A percentile compares a stretch with the other conserved stretches of the same genome.
Evolutionary conservation across 2,329 filamentous ascomycete genomes (phyloP).

Genomic region (Botrytis aclada): DNA sequence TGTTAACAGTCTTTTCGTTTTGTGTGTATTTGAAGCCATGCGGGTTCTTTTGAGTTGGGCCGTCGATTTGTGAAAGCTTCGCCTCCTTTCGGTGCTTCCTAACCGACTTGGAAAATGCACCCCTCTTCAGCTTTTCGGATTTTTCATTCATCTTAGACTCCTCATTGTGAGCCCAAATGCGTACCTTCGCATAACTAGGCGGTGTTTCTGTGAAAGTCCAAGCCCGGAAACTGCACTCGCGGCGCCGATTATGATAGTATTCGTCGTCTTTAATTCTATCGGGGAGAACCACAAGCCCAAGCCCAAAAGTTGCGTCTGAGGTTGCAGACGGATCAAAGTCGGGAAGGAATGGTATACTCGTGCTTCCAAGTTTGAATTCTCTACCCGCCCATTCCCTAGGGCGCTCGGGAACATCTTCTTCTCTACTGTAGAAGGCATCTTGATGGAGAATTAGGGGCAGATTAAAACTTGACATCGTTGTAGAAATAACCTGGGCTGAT

Average conservation of each 20-base stretch:
- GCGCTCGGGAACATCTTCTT: slow-evolving; percentile 75
- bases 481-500: slow-evolving; percentile 46
- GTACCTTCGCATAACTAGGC: slow-evolving; percentile 67
- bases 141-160: slow-evolving; percentile 38
- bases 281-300: slow-evolving; percentile 46
- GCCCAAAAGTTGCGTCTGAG: slow-evolving; percentile 54
- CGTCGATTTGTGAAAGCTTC: slow-evolving; percentile 79
- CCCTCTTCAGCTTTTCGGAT: slow-evolving; percentile 25
- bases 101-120: slow-evolving; percentile 13
- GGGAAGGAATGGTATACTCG: slow-evolving; percentile 74
- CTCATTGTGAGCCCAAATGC: slow-evolving; percentile 55
- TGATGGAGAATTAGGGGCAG: slow-evolving; percentile 74
- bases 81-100: slow-evolving; percentile 25
- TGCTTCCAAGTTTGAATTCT: slow-evolving; percentile 75
- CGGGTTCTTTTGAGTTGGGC: slow-evolving; percentile 76
- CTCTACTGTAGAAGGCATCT: slow-evolving; percentile 80
- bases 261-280: slow-evolving; percentile 53
- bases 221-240: slow-evolving; percentile 58
- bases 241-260: slow-evolving; percentile 50
- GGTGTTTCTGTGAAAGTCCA: slow-evolving; percentile 77
- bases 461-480: slow-evolving; percentile 55
- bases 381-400: slow-evolving; percentile 81
- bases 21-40: slow-evolving; percentile 86
- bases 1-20: slow-evolving; percentile 67
- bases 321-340: slow-evolving; percentile 66